Percentiles rank a stretch among this genome's conserved stretches.
phyloP scores from a whole-genome alignment of 352 stramenopile species.

The Phytophthora sansomeana region DNA sequence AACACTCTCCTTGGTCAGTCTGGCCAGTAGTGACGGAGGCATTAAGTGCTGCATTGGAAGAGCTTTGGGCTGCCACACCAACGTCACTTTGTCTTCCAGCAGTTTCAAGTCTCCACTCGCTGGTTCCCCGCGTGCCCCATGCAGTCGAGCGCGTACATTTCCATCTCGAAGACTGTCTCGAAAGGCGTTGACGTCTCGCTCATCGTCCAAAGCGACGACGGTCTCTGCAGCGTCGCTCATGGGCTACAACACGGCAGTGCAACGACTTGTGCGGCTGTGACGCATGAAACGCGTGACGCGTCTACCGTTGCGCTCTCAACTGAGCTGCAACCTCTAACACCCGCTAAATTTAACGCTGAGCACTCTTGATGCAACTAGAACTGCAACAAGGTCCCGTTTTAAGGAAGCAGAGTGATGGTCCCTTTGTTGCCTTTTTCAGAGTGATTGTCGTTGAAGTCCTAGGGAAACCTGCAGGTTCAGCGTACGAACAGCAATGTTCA shows the following conservation, averaged over 20 bases:
- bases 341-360: slow-evolving; percentile 23
- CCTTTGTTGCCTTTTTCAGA: slow-evolving; percentile 24
- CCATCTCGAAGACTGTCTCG: slow-evolving; percentile 73
- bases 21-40: slow-evolving; percentile 23
- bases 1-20: slow-evolving; percentile 29
- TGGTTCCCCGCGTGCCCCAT: slow-evolving; percentile 59
- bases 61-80: slow-evolving; percentile 62
- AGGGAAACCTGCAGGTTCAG: not conserved
- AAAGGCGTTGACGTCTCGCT: slow-evolving; percentile 46
- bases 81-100: slow-evolving; percentile 65
- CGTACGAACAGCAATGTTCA: no score
- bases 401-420: slow-evolving; percentile 22
- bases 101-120: slow-evolving; percentile 64
- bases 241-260: slow-evolving; percentile 1
- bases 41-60: slow-evolving; percentile 20
- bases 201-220: slow-evolving; percentile 20
- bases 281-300: slow-evolving; percentile 14
- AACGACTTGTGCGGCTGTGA: slow-evolving; percentile 10
- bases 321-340: not conserved
- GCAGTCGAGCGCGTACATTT: slow-evolving; percentile 52
- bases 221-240: slow-evolving; percentile 24
- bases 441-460: not conserved
- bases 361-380: not conserved
- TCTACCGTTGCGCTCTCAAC: slow-evolving; percentile 6
- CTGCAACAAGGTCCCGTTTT: slow-evolving; percentile 3